Conservation (phyloP, 345 rosid species). For the Excoecaria cochinchinensis region DNA sequence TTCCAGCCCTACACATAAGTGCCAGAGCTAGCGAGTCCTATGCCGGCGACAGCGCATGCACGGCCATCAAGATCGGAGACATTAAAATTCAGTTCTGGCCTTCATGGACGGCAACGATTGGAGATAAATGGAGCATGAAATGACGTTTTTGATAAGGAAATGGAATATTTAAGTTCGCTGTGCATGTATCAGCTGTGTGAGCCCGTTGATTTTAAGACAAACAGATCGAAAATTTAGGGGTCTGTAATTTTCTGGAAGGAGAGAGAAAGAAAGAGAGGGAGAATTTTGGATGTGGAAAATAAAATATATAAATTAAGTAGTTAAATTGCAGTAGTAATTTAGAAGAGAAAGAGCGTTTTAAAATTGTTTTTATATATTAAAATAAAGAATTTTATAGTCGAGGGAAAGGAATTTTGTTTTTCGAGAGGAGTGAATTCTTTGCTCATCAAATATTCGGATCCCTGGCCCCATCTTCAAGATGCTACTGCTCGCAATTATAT, state of each 20-base stretch:
- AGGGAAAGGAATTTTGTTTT: slow-evolving; percentile 45
- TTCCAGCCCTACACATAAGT: slow-evolving; percentile 50
- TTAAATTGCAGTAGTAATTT: neutral
- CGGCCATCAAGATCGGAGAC: slow-evolving; percentile 21
- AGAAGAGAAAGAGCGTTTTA: neutral
- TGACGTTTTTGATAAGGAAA: slow-evolving; percentile 9
- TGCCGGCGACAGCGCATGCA: slow-evolving; percentile 27
- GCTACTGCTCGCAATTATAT: too few relatives aligned
- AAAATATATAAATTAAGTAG: neutral
- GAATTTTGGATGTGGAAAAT: neutral
- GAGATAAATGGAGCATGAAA: slow-evolving; percentile 13
- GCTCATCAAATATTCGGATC: slow-evolving; percentile 45
- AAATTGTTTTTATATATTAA: neutral
- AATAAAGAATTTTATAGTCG: slow-evolving; percentile 20
- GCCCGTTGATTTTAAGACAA: slow-evolving; percentile 12
- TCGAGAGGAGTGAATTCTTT: slow-evolving; percentile 46
- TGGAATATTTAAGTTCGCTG: neutral
- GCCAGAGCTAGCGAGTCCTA: slow-evolving; percentile 1
- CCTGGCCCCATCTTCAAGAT: neutral
- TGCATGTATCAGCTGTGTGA: neutral
- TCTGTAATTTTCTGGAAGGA: neutral
- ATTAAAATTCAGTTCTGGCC: neutral
- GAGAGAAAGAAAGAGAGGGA: neutral
- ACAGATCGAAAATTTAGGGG: slow-evolving; percentile 38
- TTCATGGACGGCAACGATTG: slow-evolving; percentile 12